A percentile compares a stretch with the other conserved stretches of the same genome.
Evolutionary conservation across 2,329 filamentous ascomycete species (phyloP).

Genomic region (Beauveria brongniartii): DNA sequence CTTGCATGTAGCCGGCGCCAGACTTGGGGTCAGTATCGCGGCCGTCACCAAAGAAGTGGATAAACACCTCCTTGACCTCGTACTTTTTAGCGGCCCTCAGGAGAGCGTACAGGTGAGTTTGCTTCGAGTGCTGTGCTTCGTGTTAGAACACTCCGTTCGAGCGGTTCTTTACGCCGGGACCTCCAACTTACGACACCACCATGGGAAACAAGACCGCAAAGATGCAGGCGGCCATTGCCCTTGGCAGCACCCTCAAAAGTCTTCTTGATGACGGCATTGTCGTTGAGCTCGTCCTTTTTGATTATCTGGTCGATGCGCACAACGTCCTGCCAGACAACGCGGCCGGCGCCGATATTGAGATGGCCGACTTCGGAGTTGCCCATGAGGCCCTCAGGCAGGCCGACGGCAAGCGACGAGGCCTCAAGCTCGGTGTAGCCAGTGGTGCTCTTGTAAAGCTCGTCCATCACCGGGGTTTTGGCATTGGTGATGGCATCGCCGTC

Average conservation of each 20-base stretch:
- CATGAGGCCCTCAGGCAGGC: conserved; percentile 94
- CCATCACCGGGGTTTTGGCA: conserved; percentile 91
- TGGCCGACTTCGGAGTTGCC: conserved; percentile 98
- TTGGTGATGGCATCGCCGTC: conserved; percentile 92
- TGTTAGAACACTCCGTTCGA: not conserved
- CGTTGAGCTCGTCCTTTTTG: conserved; percentile 73
- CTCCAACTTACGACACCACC: conserved; percentile 66
- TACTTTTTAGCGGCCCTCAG: conserved; percentile 85
- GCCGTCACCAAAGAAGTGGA: conserved; percentile 98
- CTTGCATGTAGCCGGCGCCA: conserved; percentile 76
- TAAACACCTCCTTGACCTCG: conserved; percentile 82
- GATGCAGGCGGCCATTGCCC: conserved; percentile 84
- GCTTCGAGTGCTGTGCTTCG: conserved; percentile 73
- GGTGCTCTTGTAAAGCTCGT: conserved; percentile 72
- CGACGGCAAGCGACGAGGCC: conserved; percentile 90
- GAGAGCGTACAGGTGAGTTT: conserved; percentile 82
- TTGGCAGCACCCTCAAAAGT: conserved; percentile 74
- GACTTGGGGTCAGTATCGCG: conserved; percentile 98
- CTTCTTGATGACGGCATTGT: conserved; percentile 67
- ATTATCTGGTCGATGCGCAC: conserved; percentile 92
- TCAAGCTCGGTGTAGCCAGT: conserved; percentile 90
- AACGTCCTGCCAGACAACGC: conserved; percentile 97
- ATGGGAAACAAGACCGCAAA: conserved; percentile 87
- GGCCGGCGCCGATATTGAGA: conserved; percentile 93
- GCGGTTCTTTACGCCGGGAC: not conserved